These are phyloP conservation scores for Novymonas esmeraldas DNA, from an alignment of 208 protist species.

Conservation along the genomic window DNA sequence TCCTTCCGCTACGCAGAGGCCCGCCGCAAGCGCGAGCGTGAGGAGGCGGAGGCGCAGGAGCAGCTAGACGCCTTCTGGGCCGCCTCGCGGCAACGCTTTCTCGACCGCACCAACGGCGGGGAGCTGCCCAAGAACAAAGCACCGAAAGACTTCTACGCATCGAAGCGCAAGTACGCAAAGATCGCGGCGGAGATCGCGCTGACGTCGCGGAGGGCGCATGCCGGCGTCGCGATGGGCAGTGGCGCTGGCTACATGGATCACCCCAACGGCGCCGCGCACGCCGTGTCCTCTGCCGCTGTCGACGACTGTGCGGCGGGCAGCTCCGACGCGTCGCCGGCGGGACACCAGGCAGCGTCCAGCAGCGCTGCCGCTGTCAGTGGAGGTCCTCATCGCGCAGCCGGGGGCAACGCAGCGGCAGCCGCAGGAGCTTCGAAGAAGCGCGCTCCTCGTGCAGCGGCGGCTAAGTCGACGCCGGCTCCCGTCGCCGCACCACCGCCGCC, in stretches of 20 bases:
- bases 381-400: not conserved
- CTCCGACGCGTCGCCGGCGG: not conserved
- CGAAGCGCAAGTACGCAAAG: slow-evolving; percentile 53
- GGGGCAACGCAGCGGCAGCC: not conserved
- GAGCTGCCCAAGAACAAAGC: slow-evolving; percentile 47
- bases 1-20: slow-evolving; percentile 71
- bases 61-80: slow-evolving; percentile 40
- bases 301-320: not conserved
- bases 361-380: not conserved
- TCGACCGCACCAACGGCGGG: slow-evolving; percentile 55
- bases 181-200: slow-evolving; percentile 72
- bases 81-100: slow-evolving; percentile 33
- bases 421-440: slow-evolving; percentile 18
- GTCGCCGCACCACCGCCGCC: slow-evolving; percentile 31
- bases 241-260: not conserved
- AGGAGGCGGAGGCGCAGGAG: slow-evolving; percentile 53
- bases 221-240: not conserved
- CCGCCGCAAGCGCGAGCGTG: slow-evolving; percentile 68
- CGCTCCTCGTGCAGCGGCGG: slow-evolving; percentile 1
- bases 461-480: slow-evolving; percentile 13
- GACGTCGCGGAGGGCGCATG: slow-evolving; percentile 38
- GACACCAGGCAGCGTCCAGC: not conserved
- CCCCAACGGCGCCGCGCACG: slow-evolving; percentile 7
- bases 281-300: not conserved
- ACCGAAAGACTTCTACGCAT: slow-evolving; percentile 67